phyloP scores from a whole-genome alignment of 768 basidiomycete genomes.

The Auricularia heimuer region DNA sequence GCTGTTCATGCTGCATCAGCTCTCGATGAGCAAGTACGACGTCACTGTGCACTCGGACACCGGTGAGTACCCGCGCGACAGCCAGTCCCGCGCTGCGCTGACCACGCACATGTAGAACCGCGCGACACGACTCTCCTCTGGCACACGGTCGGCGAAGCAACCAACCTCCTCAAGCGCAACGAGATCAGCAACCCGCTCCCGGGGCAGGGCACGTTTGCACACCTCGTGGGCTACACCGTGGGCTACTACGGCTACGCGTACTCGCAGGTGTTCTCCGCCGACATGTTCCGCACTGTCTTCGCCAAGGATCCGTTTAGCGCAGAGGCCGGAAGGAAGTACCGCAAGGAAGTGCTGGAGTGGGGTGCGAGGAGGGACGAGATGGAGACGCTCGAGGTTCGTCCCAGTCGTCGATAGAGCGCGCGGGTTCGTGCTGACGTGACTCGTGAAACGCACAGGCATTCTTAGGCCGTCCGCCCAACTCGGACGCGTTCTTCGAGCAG shows the following conservation, averaged over 20 bases:
- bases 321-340: constrained; percentile 50
- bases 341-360: constrained; percentile 60
- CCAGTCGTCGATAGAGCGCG: neutral
- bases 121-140: constrained; percentile 64
- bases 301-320: constrained; percentile 49
- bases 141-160: constrained; percentile 61
- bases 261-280: constrained; percentile 51
- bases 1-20: constrained; percentile 68
- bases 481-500: constrained; percentile 62
- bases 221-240: constrained; percentile 63
- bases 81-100: too few relatives aligned
- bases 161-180: constrained; percentile 55
- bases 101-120: constrained; percentile 5
- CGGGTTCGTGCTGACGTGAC: neutral
- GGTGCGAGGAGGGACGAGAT: constrained; percentile 75
- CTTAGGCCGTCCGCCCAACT: constrained; percentile 65
- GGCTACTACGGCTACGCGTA: constrained; percentile 71
- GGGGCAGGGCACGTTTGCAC: constrained; percentile 68
- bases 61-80: constrained; percentile 27
- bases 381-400: constrained; percentile 56
- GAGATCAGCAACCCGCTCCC: constrained; percentile 37
- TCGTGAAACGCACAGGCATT: constrained; percentile 42
- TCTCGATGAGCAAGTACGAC: constrained; percentile 78
- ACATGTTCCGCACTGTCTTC: constrained; percentile 70
- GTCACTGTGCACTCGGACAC: constrained; percentile 63